A percentile compares a stretch with the other conserved stretches of the same genome.
phyloP scores from a whole-genome alignment of 192 early-diverging fungal species.

The Coemansia javaensis region DNA sequence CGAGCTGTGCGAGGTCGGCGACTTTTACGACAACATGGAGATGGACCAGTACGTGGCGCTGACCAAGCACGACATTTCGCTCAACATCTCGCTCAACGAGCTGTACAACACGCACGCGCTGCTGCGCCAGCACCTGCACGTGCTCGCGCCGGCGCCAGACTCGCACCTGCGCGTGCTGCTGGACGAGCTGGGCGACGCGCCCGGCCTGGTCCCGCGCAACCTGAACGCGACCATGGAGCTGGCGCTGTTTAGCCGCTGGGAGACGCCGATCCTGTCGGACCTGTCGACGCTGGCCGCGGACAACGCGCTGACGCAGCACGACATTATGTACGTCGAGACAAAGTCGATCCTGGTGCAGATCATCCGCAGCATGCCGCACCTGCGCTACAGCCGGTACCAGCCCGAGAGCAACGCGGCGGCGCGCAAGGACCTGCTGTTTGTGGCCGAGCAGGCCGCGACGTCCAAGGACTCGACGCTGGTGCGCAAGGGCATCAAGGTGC shows the following conservation, averaged over 20 bases:
- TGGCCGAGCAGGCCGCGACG: constrained; percentile 81
- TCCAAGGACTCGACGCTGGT: constrained; percentile 83
- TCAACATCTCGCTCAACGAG: constrained; percentile 92
- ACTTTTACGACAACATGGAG: constrained; percentile 93
- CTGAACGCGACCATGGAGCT: constrained; percentile 48
- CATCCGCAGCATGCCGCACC: constrained; percentile 78
- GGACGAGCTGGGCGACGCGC: constrained; percentile 70
- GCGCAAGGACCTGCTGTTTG: constrained; percentile 54
- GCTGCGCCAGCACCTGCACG: constrained; percentile 75
- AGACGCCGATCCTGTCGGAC: constrained; percentile 53
- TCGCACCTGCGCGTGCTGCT: constrained; percentile 74
- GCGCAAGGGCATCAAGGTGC: constrained; percentile 91
- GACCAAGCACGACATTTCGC: constrained; percentile 84
- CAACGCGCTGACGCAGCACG: constrained; percentile 86
- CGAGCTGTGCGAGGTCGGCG: constrained; percentile 88
- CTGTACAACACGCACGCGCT: constrained; percentile 88
- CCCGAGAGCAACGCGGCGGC: constrained; percentile 46
- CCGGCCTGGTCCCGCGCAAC: constrained; percentile 44
- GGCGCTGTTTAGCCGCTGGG: constrained; percentile 43
- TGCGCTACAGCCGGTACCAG: constrained; percentile 51
- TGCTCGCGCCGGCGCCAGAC: constrained; percentile 73
- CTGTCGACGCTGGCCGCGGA: constrained; percentile 79
- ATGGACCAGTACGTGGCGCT: constrained; percentile 98
- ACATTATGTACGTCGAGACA: constrained; percentile 93
- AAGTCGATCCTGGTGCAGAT: constrained; percentile 92